Evolutionary conservation across 2,329 filamentous ascomycete species (phyloP).

Genomic region (Pseudodiploospora longispora): DNA sequence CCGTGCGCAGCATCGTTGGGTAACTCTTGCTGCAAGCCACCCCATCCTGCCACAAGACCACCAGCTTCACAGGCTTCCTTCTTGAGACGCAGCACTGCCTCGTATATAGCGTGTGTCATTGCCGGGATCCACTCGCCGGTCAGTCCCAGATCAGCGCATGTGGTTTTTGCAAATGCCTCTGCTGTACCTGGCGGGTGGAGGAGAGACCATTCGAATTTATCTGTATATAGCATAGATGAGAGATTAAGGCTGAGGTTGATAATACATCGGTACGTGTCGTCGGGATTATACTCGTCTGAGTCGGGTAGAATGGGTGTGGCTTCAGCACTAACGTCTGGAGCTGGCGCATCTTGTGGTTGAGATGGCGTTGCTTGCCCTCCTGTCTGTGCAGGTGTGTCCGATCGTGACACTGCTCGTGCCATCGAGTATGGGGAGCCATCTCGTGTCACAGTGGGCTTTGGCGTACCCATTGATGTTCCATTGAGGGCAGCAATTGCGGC

Average conservation of each 20-base stretch:
- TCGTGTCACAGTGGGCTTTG: constrained; percentile 24
- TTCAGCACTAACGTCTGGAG: constrained; percentile 56
- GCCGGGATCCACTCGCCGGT: constrained; percentile 89
- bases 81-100: constrained; percentile 83
- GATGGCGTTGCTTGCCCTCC: constrained; percentile 43
- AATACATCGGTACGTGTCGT: constrained; percentile 91
- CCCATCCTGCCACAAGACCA: constrained; percentile 69
- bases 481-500: constrained; percentile 9
- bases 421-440: constrained; percentile 31
- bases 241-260: constrained; percentile 87
- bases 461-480: constrained; percentile 17
- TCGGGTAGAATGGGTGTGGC: constrained; percentile 54
- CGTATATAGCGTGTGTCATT: constrained; percentile 94
- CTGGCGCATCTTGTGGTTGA: constrained; percentile 25
- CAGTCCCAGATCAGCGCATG: constrained; percentile 84
- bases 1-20: constrained; percentile 83
- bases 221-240: constrained; percentile 83
- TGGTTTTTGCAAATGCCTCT: constrained; percentile 85
- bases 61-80: constrained; percentile 95
- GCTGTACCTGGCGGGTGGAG: constrained; percentile 86
- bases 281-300: constrained; percentile 73
- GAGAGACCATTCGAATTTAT: constrained; percentile 97
- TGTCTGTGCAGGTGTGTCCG: constrained; percentile 49
- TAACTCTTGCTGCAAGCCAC: constrained; percentile 54
- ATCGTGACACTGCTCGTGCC: constrained; percentile 33